Percentiles rank a stretch among this genome's conserved stretches.
phyloP scores from a whole-genome alignment of 176 grass and related monocot genomes.

The Sorghum bicolor region DNA sequence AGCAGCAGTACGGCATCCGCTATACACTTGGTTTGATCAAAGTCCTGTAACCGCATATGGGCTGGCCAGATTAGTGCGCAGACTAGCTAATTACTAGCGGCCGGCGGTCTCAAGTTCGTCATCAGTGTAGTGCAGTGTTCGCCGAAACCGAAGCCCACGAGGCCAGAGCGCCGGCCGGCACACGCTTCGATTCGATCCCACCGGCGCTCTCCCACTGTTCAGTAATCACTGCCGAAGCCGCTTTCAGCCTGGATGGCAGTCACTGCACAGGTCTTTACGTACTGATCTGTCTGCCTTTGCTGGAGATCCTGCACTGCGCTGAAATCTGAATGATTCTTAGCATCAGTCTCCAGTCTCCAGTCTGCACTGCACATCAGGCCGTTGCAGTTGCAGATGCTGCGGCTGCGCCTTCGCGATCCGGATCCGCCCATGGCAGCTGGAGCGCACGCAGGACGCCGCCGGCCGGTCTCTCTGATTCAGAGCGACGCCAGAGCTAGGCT shows the following conservation, averaged over 20 bases:
- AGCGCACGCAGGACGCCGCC: conserved; percentile 30
- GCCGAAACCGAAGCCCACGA: not conserved
- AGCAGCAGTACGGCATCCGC: too few relatives aligned
- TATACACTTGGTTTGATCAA: not conserved
- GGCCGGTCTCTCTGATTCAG: not conserved
- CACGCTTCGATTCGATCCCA: not conserved
- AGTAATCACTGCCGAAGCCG: not conserved
- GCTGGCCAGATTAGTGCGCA: not conserved
- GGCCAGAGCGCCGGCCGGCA: not conserved
- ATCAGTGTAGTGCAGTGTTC: not conserved
- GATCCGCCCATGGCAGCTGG: conserved; percentile 35
- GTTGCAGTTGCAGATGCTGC: too few relatives aligned
- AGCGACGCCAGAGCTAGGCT: not conserved
- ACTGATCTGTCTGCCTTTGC: not conserved
- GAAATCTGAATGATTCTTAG: not conserved
- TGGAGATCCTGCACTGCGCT: not conserved
- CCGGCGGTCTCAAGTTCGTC: not conserved
- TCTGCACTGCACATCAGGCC: not conserved
- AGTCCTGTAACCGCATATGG: not conserved
- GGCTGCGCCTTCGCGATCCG: not conserved
- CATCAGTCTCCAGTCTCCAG: not conserved
- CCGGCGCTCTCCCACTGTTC: not conserved
- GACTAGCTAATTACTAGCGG: too few relatives aligned
- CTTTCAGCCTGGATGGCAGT: not conserved
- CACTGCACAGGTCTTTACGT: conserved; percentile 15